Evolutionary conservation across 306 rosid species (phyloP).

Genomic region (Benincasa hispida): DNA sequence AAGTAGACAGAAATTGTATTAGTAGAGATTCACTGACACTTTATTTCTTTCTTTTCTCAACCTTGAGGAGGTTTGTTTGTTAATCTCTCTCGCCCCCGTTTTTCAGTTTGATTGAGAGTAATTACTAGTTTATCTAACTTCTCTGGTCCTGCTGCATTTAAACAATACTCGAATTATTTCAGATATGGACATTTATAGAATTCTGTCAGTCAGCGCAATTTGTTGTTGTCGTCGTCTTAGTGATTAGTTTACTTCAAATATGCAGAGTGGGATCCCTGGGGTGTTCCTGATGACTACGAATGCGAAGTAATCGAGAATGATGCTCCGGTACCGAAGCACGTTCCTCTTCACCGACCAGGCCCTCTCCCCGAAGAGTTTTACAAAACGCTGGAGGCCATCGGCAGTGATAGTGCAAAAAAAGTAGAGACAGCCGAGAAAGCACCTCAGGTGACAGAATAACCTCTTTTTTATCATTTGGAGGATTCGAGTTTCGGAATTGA

Average conservation of each 20-base stretch:
- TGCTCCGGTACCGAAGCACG: conserved; percentile 82
- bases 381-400: conserved; percentile 36
- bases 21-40: too few relatives aligned
- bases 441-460: conserved; percentile 34
- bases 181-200: not conserved
- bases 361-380: conserved; percentile 70
- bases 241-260: not conserved
- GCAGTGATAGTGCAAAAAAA: conserved; percentile 16
- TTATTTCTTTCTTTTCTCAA: not conserved
- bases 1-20: not conserved
- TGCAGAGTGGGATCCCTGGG: conserved; percentile 96
- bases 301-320: conserved; percentile 77
- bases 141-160: not conserved
- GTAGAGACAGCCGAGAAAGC: conserved; percentile 24
- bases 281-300: conserved; percentile 71
- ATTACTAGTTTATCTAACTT: not conserved
- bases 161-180: not conserved
- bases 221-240: not conserved
- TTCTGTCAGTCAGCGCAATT: not conserved
- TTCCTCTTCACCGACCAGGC: conserved; percentile 73
- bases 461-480: conserved; percentile 9
- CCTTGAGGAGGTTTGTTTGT: not conserved
- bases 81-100: not conserved
- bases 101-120: not conserved
- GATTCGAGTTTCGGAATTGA: conserved; percentile 17